Conservation (phyloP, 257 asterid genomes). For the Nicotiana benthamiana region DNA sequence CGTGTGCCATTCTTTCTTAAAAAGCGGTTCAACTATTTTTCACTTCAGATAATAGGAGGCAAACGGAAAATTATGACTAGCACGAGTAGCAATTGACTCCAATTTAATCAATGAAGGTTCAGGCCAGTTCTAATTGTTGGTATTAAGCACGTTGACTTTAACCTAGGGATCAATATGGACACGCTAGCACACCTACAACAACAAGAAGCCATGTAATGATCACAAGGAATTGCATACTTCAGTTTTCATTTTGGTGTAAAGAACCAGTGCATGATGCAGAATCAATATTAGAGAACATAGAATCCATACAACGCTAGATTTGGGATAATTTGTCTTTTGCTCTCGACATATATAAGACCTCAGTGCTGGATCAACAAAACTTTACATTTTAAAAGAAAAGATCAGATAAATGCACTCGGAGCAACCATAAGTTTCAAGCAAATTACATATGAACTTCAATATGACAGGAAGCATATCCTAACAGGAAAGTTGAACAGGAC, state of each 20-base stretch:
- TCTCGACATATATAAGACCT: not conserved
- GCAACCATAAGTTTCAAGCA: not conserved
- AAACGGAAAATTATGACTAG: not conserved
- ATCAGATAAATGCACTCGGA: not conserved
- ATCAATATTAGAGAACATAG: not conserved
- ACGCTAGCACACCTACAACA: not conserved
- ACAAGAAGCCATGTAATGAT: no score
- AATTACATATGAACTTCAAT: not conserved
- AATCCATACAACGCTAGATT: not conserved
- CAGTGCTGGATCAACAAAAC: not conserved
- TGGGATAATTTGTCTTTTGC: not conserved
- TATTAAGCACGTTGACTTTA: not conserved
- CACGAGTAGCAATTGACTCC: not conserved
- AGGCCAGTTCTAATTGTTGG: not conserved
- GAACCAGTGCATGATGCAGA: not conserved
- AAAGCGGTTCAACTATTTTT: not conserved
- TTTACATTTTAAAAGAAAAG: not conserved
- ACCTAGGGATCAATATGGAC: not conserved
- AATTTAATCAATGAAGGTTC: not conserved
- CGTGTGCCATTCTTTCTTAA: not conserved
- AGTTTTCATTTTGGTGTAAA: not conserved
- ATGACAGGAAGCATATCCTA: not conserved
- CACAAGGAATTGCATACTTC: not conserved
- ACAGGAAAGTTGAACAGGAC: slow-evolving; percentile 18
- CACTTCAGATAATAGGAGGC: not conserved